Base-by-base conservation (phyloP, 1,284 basidiomycete species). In the Ceratorhiza oryzae-sativae region DNA sequence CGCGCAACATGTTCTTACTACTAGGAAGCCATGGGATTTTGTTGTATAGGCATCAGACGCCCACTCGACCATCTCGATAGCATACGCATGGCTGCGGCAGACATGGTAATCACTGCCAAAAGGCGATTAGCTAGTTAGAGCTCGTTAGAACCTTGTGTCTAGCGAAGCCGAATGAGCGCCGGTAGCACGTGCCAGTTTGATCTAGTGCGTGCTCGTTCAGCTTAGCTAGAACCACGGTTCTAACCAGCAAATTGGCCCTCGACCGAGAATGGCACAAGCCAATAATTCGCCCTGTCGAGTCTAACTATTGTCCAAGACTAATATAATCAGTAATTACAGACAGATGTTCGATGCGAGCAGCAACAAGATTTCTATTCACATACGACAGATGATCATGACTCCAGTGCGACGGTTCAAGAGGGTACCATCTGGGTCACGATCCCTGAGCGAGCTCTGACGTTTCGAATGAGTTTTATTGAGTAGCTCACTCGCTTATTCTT, bases 51-150 rank as follows among this genome's bases (percentile, higher is more conserved):
- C 13, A 18, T 45, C 8, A 12, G 27, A 3, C n/a, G 12, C 18
- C n/a, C n/a, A 61, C 59, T 23, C 12, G 39, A 61, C n/a, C 39
- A 61, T 36, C 41, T 41, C 15, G 59, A 61, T 27, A 5, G n/a
- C 8, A 45, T 61, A 9, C n/a, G 45, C 15, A 3, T 61, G 39
- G 59, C 15, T 25, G 36, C 59, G 8, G 39, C 25, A 23, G 32
- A 20, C n/a, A 23, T 45, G 6, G 20, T 2, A 5, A 25, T n/a
- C n/a, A n/a, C n/a, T n/a, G n/a, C n/a, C n/a, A n/a, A n/a, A n/a
- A n/a, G n/a, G n/a, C n/a, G n/a, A n/a, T n/a, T n/a, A n/a, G n/a
- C n/a, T n/a, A n/a, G n/a, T n/a, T n/a, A n/a, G n/a, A n/a, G n/a
- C n/a, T n/a, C n/a, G n/a, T n/a, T n/a, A n/a, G n/a, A n/a, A n/a